Percentiles rank a stretch among this genome's conserved stretches.
Evolutionary conservation across 2,329 filamentous ascomycete species (phyloP).

Genomic region (Penicillium concentricum): DNA sequence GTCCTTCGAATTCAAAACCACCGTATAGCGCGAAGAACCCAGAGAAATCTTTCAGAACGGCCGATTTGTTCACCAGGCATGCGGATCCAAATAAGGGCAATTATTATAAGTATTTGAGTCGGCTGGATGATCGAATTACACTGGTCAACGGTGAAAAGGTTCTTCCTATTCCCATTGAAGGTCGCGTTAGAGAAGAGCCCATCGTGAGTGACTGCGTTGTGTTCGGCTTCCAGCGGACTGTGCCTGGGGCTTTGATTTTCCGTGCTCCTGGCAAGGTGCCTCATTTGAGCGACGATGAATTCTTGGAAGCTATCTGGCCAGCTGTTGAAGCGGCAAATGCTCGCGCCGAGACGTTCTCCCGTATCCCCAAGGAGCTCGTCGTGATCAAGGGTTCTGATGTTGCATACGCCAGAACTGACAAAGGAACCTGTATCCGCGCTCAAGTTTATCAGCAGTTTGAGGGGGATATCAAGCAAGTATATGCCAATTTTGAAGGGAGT

Average conservation of each 20-base stretch:
- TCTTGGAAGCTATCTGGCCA: constrained; percentile 46
- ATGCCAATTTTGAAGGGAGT: constrained; percentile 46
- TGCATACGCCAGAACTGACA: constrained; percentile 55
- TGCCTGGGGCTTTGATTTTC: constrained; percentile 50
- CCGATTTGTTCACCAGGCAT: constrained; percentile 49
- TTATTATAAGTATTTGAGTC: constrained; percentile 43
- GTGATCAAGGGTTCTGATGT: constrained; percentile 48
- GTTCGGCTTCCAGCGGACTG: constrained; percentile 55
- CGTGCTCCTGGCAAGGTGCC: constrained; percentile 52
- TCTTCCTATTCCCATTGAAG: constrained; percentile 52
- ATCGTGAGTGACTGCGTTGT: constrained; percentile 58
- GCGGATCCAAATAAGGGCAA: constrained; percentile 42
- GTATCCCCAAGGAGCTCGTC: constrained; percentile 56
- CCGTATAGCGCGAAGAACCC: constrained; percentile 30
- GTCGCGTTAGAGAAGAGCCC: constrained; percentile 52
- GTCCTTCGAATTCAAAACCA: constrained; percentile 46
- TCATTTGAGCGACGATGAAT: constrained; percentile 50
- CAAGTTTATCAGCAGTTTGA: constrained; percentile 52
- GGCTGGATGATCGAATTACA: constrained; percentile 50
- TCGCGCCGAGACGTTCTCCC: constrained; percentile 53
- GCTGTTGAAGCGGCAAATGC: constrained; percentile 54
- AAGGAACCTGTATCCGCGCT: constrained; percentile 57
- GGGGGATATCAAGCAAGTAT: constrained; percentile 49
- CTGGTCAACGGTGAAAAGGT: constrained; percentile 53
- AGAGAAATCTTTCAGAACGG: constrained; percentile 62